Percentiles rank a stretch among this genome's conserved stretches.
Evolutionary conservation across 2,329 filamentous ascomycete species (phyloP).

Genomic region (Aspergillus piperis): DNA sequence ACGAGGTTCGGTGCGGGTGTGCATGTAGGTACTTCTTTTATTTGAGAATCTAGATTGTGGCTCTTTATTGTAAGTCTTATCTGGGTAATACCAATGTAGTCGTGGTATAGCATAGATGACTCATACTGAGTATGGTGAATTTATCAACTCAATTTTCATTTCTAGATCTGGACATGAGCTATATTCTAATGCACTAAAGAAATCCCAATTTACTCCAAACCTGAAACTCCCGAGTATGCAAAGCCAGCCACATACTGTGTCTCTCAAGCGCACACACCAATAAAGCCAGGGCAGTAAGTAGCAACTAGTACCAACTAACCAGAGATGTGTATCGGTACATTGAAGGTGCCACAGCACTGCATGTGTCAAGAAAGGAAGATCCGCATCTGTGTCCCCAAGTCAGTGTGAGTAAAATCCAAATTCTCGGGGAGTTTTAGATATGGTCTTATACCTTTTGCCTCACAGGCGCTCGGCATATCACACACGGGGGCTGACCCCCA

Average conservation of each 20-base stretch:
- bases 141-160: not conserved
- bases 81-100: too few relatives aligned
- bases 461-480: constrained; percentile 32
- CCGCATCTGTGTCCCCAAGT: constrained; percentile 1
- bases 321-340: not conserved
- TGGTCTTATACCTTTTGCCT: constrained; percentile 27
- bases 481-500: constrained; percentile 24
- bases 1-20: too few relatives aligned
- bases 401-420: not conserved
- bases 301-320: not conserved
- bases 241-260: too few relatives aligned
- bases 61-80: too few relatives aligned
- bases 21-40: too few relatives aligned
- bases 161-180: not conserved
- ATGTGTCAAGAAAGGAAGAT: constrained; percentile 8
- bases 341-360: not conserved
- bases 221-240: not conserved
- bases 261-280: too few relatives aligned
- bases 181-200: not conserved
- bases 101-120: too few relatives aligned
- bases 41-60: too few relatives aligned
- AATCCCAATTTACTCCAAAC: not conserved
- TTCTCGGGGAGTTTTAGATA: not conserved
- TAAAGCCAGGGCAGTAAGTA: not conserved
- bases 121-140: too few relatives aligned